Base-by-base conservation (phyloP, 805 yeast species). In the Cyberlindnera amylophila region DNA sequence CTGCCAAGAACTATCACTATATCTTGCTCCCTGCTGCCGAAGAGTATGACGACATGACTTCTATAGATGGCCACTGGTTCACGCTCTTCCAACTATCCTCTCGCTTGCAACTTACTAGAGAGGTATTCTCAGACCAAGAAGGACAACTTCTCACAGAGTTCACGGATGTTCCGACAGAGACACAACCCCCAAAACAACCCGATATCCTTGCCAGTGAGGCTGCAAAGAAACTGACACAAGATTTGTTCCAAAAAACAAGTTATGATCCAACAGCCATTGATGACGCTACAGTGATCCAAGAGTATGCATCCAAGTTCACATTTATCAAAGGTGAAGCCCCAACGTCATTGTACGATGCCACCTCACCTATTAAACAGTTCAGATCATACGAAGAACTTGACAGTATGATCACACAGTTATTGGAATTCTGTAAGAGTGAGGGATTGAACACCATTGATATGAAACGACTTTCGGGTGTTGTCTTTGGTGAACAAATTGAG, bases 361-460 rank as follows among this genome's bases (percentile, higher is more conserved):
- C 67, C 1, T 38, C 41, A 2, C 45, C 47, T 6, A 37, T 62
- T 9, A 66, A 68, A 0, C 23, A 34, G 0, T 50, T 66, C 6
- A 39, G 47, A 3, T 43, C 41, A 10, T 31, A 66, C 10, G 48
- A 46, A 5, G 73, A 69, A 46, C 59, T 65, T 37, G 74, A 66
- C 37, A 59, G 65, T 26, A 65, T 70, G 71, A 34, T 70, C 36
- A 57, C 54, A 4, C 75, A 70, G 34, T 45, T 68, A 17, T 32
- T 45, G 8, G 55, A 50, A 6, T 57, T 61, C 43, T 67, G 60
- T 49, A 36, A 48, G 15, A 49, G 50, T 4, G 56, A 58, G 23
- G 61, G 54, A 5, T 46, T 64, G 13, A 35, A 39, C 2, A 38
- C 34, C 12, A 29, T 27, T 1, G n/a, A 39, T 2, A 29, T 50